Percentiles rank a stretch among this genome's conserved stretches.
phyloP scores from a whole-genome alignment of 2,329 filamentous ascomycete species.

The Tricladium varicosporioides region DNA sequence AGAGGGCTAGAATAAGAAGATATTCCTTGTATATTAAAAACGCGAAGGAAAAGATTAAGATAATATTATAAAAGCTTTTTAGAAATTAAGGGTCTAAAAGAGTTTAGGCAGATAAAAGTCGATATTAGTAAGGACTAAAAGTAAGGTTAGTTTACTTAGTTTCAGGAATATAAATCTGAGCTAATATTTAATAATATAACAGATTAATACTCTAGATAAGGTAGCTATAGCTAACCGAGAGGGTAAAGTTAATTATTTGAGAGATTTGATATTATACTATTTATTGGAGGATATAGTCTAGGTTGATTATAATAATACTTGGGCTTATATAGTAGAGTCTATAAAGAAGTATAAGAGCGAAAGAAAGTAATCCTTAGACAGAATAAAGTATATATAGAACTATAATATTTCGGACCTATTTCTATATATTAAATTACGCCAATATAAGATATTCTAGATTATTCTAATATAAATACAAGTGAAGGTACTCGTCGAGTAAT shows the following conservation, averaged over 20 bases:
- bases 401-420: background rate
- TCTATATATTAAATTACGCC: background rate
- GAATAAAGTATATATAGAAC: background rate
- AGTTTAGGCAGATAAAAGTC: background rate
- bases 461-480: background rate
- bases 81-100: background rate
- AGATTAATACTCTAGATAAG: background rate
- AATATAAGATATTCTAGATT: background rate
- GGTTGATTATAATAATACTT: background rate
- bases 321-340: background rate
- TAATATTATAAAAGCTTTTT: background rate
- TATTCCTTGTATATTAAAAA: background rate
- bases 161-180: background rate
- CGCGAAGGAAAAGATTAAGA: background rate
- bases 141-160: background rate
- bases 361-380: background rate
- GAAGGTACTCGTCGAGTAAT: background rate
- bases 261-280: background rate
- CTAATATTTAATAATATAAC: background rate
- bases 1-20: background rate
- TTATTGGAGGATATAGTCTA: background rate
- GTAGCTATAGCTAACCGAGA: background rate
- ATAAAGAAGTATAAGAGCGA: background rate
- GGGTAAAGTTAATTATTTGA: background rate
- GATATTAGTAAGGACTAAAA: background rate